These are phyloP conservation scores for Oenanthe javanica DNA, from an alignment of 140 eudicot genomes.

Conservation along the genomic window DNA sequence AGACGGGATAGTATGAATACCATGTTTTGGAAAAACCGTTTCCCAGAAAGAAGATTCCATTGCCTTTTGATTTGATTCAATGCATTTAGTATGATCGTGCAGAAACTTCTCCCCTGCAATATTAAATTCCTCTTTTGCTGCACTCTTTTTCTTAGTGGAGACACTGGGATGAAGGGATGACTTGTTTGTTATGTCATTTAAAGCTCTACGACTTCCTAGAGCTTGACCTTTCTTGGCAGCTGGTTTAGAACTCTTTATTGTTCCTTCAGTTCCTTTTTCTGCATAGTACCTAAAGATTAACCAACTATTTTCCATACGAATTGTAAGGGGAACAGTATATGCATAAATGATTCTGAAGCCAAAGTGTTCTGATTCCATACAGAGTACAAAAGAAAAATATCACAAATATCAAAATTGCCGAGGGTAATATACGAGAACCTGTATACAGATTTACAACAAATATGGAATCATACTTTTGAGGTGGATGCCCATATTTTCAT, in stretches of 20 bases:
- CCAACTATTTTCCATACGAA: not conserved
- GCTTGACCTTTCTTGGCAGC: constrained; percentile 15
- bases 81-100: constrained; percentile 21
- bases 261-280: constrained; percentile 17
- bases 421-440: not conserved
- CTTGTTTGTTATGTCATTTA: constrained; percentile 36
- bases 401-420: not conserved
- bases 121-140: constrained; percentile 15
- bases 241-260: constrained; percentile 19
- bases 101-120: constrained; percentile 11
- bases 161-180: constrained; percentile 17
- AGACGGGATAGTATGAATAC: constrained; percentile 6
- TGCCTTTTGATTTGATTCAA: constrained; percentile 12
- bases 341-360: not conserved
- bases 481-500: constrained; percentile 18
- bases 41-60: constrained; percentile 16
- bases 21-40: constrained; percentile 20
- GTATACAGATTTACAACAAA: not conserved
- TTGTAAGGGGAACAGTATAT: not conserved
- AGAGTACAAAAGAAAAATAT: not conserved
- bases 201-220: constrained; percentile 30
- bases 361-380: not conserved
- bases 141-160: constrained; percentile 19
- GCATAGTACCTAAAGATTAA: not conserved
- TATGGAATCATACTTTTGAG: constrained; percentile 7